Evolutionary conservation across 306 rosid species (phyloP), one percentile per base, ranked within the genome.

Genomic region (Dalbergia cultrata): DNA sequence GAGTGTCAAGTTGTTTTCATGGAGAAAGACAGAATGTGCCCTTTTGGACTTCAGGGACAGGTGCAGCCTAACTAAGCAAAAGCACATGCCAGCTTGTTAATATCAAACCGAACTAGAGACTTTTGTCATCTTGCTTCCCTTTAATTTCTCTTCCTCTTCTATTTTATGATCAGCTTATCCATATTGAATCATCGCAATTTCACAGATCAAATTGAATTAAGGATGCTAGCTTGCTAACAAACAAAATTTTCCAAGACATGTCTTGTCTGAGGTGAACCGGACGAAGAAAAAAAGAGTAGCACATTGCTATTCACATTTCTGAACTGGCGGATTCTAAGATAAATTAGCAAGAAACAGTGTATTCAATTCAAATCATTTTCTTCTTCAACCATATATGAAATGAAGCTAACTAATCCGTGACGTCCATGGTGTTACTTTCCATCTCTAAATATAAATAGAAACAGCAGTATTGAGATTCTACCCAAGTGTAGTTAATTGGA

Each of bases 141-240:
- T 37, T 33, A 4, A 31, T 67, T 19, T 17, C 19, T 22, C 72
- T 82, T 70, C 63, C 73, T 82, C 78, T 76, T 70, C 78, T 74
- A 69, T 76, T 53, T 63, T 76, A 54, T 56, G 56, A 63, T 37
- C 7, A 37, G 11, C 13, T 70, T 76, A 63, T 61, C 71, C 18
- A 4, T 14, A 18, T 22, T 16, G 61, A 76, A 12, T 3, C 39
- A 49, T 62, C 58, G 6, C 43, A 54, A 54, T 14, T 14, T 76
- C 21, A 18, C 39, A 56, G 14, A 26, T 26, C 31, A 26, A 41
- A 34, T 76, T 61, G 31, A 58, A 65, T 8, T 65, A 43, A 53
- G n/a, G 21, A 64, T n/a, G 33, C 61, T 26, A 26, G 31, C 31
- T 44, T 8, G 39, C 13, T 69, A 74, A 44, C 84, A 58, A 44